Conservation (phyloP, 257 asterid genomes). For the Jasminum sambac region DNA sequence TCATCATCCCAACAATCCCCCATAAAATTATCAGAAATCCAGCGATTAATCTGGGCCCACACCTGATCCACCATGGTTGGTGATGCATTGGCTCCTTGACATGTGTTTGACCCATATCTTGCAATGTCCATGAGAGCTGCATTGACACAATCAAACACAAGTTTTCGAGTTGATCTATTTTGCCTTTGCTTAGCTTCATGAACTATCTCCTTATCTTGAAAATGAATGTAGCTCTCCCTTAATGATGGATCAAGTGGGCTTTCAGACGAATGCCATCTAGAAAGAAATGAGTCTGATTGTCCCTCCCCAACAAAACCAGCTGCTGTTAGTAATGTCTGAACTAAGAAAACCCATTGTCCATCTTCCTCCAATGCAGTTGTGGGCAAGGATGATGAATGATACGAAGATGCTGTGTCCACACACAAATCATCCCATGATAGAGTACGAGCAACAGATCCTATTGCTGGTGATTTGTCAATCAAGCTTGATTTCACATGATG, state of each 20-base stretch:
- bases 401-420: slow-evolving; percentile 65
- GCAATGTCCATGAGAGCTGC: slow-evolving; percentile 61
- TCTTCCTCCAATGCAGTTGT: slow-evolving; percentile 52
- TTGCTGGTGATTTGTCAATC: slow-evolving; percentile 93
- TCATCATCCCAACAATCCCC: slow-evolving; percentile 46
- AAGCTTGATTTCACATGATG: slow-evolving; percentile 51
- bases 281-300: slow-evolving; percentile 38
- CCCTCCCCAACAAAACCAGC: slow-evolving; percentile 61
- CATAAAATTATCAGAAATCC: slow-evolving; percentile 47
- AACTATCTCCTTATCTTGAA: slow-evolving; percentile 46
- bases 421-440: slow-evolving; percentile 69
- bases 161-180: slow-evolving; percentile 72
- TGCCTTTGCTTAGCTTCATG: slow-evolving; percentile 75
- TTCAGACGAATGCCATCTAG: slow-evolving; percentile 73
- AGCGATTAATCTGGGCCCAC: slow-evolving; percentile 60
- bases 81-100: slow-evolving; percentile 34
- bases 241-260: slow-evolving; percentile 84
- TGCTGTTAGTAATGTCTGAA: slow-evolving; percentile 57
- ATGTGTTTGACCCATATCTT: slow-evolving; percentile 43
- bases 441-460: slow-evolving; percentile 86
- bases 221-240: slow-evolving; percentile 61
- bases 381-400: slow-evolving; percentile 41
- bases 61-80: slow-evolving; percentile 52
- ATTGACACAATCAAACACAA: slow-evolving; percentile 80
- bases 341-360: slow-evolving; percentile 60